Base-by-base conservation (phyloP, 176 grass and related monocot species). In the Carex littledalei region DNA sequence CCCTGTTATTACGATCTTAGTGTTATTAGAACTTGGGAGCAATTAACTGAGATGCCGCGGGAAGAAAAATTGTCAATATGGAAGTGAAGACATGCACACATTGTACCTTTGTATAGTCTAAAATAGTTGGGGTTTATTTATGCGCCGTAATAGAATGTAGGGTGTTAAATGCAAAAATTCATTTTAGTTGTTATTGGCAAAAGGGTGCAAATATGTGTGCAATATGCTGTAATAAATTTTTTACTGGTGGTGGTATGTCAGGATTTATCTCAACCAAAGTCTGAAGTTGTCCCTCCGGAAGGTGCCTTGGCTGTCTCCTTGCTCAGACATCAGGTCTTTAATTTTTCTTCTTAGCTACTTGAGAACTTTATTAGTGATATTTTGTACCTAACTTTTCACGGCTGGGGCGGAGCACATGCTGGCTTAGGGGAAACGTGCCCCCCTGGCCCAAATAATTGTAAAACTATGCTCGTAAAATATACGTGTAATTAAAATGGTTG, bases 301-400 rank as follows among this genome's bases (percentile, higher is more conserved):
- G 97, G 97, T 43, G 17, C 90, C 86, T 90, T 99, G 82, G 56
- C 91, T 6, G 90, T 99, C 89, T 78, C 91, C 93, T 91, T 99
- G 64, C 81, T 99, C 81, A 99, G 93, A 86, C 97, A 99, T 84
- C 97, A 99, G 93, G 97, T 99, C 72, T 47, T 57, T 56, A 78
- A 18, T 16, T 78, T 78, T 78, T 78, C 52, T 57, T 34, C 24
- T 26, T 78, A 57, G 45, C 39, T 72, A 35, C 17, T 78, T 78
- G 3, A 56, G 64, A 74, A 34, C 50, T 66, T 21, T 65, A 45
- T 12, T 65, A 63, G 37, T 37, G 18, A 67, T 49, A 8, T 6
- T 21, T 63, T 15, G 14, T 32, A 83, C 67, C 75, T 56, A 52
- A 68, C 22, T 68, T 47, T 59, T 18, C 39, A 68, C 41, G 26